Conservation (phyloP, 2,329 filamentous ascomycete species). For the Aspergillus nomiae region DNA sequence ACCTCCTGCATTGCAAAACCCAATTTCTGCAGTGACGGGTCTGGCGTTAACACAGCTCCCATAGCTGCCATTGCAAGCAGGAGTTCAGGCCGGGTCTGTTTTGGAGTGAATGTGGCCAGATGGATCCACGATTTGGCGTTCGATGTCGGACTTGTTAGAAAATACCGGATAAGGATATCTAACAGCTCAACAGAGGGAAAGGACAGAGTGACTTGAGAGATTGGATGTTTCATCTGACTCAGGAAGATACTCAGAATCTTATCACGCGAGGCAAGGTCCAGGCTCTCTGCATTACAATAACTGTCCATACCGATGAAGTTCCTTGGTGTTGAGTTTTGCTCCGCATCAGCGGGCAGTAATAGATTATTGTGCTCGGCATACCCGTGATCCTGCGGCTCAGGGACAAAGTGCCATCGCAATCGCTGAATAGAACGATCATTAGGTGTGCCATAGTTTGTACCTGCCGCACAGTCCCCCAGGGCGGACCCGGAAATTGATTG, state of each 20-base stretch:
- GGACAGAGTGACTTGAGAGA: neutral
- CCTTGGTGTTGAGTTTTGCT: neutral
- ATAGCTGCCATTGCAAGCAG: conserved; percentile 37
- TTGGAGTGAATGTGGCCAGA: conserved; percentile 32
- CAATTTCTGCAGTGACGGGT: conserved; percentile 36
- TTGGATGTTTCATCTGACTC: neutral
- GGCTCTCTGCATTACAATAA: neutral
- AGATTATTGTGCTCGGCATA: conserved; percentile 36
- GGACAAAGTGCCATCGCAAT: conserved; percentile 34
- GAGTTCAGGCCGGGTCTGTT: conserved; percentile 33
- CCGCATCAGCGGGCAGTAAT: conserved; percentile 22
- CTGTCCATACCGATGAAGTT: neutral
- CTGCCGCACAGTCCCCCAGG: neutral
- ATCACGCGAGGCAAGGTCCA: neutral
- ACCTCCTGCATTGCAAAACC: conserved; percentile 44
- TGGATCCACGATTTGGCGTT: conserved; percentile 26
- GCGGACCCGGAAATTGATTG: neutral
- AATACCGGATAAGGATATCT: neutral
- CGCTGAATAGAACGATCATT: conserved; percentile 21
- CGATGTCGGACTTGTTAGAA: neutral
- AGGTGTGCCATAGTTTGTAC: neutral
- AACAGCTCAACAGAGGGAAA: neutral
- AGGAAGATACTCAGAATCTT: neutral
- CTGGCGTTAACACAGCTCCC: conserved; percentile 37
- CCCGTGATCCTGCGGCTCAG: conserved; percentile 33